Base-by-base conservation (phyloP, 2,329 filamentous ascomycete species). In the Lasiodiplodia sp. region DNA sequence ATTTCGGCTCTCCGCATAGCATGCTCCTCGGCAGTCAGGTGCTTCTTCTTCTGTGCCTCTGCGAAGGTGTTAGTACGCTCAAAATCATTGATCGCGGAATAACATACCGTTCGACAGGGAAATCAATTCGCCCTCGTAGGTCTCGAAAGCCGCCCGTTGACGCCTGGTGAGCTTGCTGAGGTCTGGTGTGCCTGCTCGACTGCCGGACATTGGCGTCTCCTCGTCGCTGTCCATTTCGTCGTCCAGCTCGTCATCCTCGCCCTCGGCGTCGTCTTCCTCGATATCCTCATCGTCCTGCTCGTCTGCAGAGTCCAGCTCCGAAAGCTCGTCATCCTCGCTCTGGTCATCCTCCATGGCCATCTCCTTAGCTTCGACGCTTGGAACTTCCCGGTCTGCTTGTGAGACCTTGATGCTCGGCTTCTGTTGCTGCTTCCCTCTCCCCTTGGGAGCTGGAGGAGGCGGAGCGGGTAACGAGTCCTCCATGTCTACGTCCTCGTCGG, bases 1-100 rank as follows among this genome's bases (percentile, higher is more conserved):
- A 92, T 92, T 77, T 93, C 91, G 8, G 89, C 88, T 67, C 91
- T 84, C 60, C 91, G 86, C 87, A 92, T 91, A 57, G 88, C 88
- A 75, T 91, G 88, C 75, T 93, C 91, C 76, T 92, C 91, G 0
- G 89, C 90, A 0, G 90, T 92, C 60, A 92, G 82, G 72, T 91
- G 88, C 74, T 92, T 91, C 80, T 91, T 91, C 76, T 90, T 87
- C 79, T 91, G 88, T n/a, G 88, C 88, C 77, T 91, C 88, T 64
- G 5, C n/a, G 1, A 0, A 4, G n/a, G 4, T 23, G 25, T 64
- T n/a, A 64, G 60, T 38, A 87, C 38, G 21, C 53, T 38, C 28
- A 11, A 16, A 60, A 68, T 77, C 72, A 7, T 23, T 11, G 11
- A 18, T 3, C 7, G 34, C 4, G 10, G 6, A 14, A 38, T 44